Conservation (phyloP, 495 filamentous ascomycete species). For the Neurospora sp. region DNA sequence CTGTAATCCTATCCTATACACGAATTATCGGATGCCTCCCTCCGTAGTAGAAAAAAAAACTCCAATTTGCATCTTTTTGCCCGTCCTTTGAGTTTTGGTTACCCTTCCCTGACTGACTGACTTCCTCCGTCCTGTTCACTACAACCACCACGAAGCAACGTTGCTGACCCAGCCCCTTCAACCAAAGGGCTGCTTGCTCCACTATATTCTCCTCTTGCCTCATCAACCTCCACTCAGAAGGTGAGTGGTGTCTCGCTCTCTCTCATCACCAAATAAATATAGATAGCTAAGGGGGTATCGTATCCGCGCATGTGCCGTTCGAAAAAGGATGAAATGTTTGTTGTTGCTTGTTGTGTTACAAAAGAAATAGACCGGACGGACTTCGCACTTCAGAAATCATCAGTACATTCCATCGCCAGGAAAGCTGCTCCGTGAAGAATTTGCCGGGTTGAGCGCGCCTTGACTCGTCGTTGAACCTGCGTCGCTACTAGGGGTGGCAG, state of each 20-base stretch:
- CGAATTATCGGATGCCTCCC: not conserved
- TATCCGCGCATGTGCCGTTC: not conserved
- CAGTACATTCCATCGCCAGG: slow-evolving; percentile 7
- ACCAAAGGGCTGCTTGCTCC: not conserved
- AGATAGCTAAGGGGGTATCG: not conserved
- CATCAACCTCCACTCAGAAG: not conserved
- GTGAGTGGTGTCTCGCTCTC: not conserved
- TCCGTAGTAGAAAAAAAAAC: not conserved
- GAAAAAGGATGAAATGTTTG: not conserved
- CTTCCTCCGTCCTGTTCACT: not conserved
- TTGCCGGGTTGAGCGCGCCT: slow-evolving; percentile 20
- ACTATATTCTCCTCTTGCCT: not conserved
- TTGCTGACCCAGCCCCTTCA: not conserved
- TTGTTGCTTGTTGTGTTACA: not conserved
- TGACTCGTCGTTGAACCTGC: slow-evolving; percentile 24
- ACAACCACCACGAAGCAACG: not conserved
- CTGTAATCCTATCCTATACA: not conserved
- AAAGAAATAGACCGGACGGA: not conserved
- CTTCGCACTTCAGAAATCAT: not conserved
- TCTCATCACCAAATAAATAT: not conserved
- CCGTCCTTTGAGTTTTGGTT: not conserved
- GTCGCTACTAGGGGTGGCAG: slow-evolving; percentile 42
- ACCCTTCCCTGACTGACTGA: not conserved
- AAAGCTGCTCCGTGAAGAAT: slow-evolving; percentile 1
- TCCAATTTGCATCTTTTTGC: not conserved